phyloP scores from a whole-genome alignment of 305 asterid species.

The Rubia balearica region DNA sequence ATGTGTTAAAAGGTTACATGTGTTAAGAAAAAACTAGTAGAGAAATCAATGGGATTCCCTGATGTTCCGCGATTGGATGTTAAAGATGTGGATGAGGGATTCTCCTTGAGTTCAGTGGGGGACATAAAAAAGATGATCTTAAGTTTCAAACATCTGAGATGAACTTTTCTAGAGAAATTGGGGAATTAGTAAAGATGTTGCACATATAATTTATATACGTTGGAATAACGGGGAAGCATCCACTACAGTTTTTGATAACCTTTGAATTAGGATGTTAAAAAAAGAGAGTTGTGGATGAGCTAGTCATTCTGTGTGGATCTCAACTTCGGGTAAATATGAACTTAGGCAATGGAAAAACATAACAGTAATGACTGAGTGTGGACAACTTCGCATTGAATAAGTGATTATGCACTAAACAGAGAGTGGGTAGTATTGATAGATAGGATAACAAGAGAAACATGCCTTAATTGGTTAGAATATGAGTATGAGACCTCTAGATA shows the following conservation, averaged over 20 bases:
- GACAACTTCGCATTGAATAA: not conserved
- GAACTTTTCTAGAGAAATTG: not conserved
- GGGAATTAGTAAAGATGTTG: not conserved
- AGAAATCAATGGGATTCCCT: not conserved
- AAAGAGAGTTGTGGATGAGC: not conserved
- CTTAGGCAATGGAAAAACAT: not conserved
- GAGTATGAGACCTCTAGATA: not conserved
- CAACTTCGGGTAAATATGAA: not conserved
- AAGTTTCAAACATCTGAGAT: not conserved
- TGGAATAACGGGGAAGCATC: not conserved
- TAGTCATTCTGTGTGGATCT: not conserved
- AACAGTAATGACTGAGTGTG: not conserved
- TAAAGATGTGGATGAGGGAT: not conserved
- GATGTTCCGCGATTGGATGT: not conserved
- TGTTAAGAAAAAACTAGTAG: not conserved
- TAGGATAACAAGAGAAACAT: not conserved
- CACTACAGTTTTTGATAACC: not conserved
- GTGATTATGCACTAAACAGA: not conserved
- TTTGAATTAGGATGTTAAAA: not conserved
- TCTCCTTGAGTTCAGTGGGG: not conserved
- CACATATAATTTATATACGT: not conserved
- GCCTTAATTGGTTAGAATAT: not conserved
- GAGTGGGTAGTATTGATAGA: not conserved
- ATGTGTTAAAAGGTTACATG: not conserved
- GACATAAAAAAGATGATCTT: not conserved